Conservation (phyloP, 73 alveolate species). For the Paramecium caudatum region DNA sequence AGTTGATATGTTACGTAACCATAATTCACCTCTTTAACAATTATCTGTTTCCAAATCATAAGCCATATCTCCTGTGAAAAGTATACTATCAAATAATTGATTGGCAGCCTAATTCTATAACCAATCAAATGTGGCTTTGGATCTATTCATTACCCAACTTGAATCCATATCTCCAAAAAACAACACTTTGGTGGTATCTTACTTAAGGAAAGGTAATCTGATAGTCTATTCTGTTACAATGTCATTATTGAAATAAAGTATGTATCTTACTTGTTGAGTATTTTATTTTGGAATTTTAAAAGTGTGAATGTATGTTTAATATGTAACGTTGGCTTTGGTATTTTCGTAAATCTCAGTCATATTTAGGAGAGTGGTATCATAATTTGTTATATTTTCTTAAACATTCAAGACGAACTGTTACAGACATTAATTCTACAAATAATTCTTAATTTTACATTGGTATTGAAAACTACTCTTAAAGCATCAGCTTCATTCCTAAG, state of each 20-base stretch:
- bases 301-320: slow-evolving; percentile 50
- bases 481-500: not conserved
- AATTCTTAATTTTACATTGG: not conserved
- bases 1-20: not conserved
- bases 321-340: not conserved
- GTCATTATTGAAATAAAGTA: not conserved
- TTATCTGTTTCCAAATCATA: slow-evolving; percentile 55
- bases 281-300: not conserved
- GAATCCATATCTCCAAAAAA: slow-evolving; percentile 69
- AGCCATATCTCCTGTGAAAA: slow-evolving; percentile 50
- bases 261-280: not conserved
- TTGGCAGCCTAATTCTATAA: not conserved
- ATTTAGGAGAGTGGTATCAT: not conserved
- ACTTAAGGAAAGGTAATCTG: not conserved
- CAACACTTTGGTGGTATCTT: not conserved
- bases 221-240: not conserved
- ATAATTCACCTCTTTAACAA: slow-evolving; percentile 24
- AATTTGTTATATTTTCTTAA: not conserved
- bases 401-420: not conserved
- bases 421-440: not conserved
- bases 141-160: slow-evolving; percentile 26
- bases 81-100: not conserved
- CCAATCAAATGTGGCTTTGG: slow-evolving; percentile 63
- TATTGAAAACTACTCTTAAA: slow-evolving; percentile 19
- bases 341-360: slow-evolving; percentile 12